Conservation (phyloP, 768 basidiomycete species). For the Kwoniella dejecticola region DNA sequence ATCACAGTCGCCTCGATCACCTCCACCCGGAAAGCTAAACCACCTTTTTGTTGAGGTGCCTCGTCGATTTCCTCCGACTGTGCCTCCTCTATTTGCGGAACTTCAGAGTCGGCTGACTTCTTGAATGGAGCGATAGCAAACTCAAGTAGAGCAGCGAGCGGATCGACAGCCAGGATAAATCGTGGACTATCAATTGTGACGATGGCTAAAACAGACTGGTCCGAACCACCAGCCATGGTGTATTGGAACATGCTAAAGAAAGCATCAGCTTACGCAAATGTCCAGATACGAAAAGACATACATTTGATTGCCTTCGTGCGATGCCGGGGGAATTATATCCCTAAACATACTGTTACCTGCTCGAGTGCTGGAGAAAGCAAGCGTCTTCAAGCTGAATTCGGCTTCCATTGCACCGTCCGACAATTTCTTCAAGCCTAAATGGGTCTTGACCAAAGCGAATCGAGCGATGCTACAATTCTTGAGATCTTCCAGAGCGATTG, state of each 20-base stretch:
- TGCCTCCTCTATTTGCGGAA: slow-evolving; percentile 18
- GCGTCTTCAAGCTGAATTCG: slow-evolving; percentile 83
- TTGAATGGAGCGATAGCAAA: slow-evolving; percentile 72
- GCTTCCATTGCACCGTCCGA: slow-evolving; percentile 82
- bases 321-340: slow-evolving; percentile 90
- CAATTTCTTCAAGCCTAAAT: slow-evolving; percentile 75
- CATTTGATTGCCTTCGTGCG: slow-evolving; percentile 82
- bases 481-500: slow-evolving; percentile 63
- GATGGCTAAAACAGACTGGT: slow-evolving; percentile 69
- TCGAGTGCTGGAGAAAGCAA: slow-evolving; percentile 86
- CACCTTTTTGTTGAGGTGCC: slow-evolving; percentile 24
- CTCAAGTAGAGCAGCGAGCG: slow-evolving; percentile 80
- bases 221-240: slow-evolving; percentile 67
- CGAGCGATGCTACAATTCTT: slow-evolving; percentile 79
- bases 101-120: slow-evolving; percentile 17
- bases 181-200: slow-evolving; percentile 89
- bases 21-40: slow-evolving; percentile 73
- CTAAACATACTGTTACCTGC: slow-evolving; percentile 81
- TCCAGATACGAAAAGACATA: slow-evolving; percentile 21
- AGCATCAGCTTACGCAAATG: background rate
- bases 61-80: slow-evolving; percentile 27
- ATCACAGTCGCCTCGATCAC: slow-evolving; percentile 86
- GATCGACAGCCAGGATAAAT: slow-evolving; percentile 88
- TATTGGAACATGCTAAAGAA: slow-evolving; percentile 72
- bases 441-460: slow-evolving; percentile 78